Base-by-base conservation (phyloP, 805 yeast species). In the Candida wancherniae region DNA sequence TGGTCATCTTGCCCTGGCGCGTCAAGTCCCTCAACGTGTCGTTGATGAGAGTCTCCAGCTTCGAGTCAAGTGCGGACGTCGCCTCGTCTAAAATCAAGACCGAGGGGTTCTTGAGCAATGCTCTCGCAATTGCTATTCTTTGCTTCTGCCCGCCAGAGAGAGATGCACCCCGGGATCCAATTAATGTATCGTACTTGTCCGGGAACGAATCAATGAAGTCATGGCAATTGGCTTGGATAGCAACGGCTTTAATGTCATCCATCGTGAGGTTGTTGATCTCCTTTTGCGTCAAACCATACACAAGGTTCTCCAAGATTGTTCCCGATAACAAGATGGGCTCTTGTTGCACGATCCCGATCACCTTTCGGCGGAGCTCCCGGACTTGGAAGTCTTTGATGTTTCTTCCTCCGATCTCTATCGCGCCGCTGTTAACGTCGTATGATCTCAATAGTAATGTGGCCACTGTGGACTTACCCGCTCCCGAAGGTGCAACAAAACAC, bases 101-200 rank as follows among this genome's bases (percentile, higher is more conserved):
- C 26, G 71, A 63, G 6, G 88, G 88, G 36, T 73, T 67, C 38
- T 82, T 77, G 34, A 80, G 73, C 38, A 81, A 59, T 2, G 85
- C 84, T 40, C 88, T 61, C 0, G 88, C 88, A 55, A 81, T 77
- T 6, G 87, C 87, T 24, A 81, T 63, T 44, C 86, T 69, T 58
- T 81, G 88, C 51, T 80, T 79, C 53, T 81, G 88, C 9, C 88
- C 88, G 22, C 87, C 88, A 4, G 84, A 76, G 14, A 81, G 52
- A 16, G 75, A 57, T 1, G 77, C 67, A 0, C 82, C 82, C 27
- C 76, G 60, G 6, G 72, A 54, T 1, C 81, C 81, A 32, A 73
- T 68, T 13, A 62, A 53, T 0, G 82, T 75, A 32, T 76, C 75
- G 45, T 74, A 76, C 2, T 78, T 79, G 24, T 76, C 79, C 1